These are phyloP conservation scores for Raddia distichophylla DNA, from an alignment of 176 grass and related monocot genomes.

Conservation along the genomic window DNA sequence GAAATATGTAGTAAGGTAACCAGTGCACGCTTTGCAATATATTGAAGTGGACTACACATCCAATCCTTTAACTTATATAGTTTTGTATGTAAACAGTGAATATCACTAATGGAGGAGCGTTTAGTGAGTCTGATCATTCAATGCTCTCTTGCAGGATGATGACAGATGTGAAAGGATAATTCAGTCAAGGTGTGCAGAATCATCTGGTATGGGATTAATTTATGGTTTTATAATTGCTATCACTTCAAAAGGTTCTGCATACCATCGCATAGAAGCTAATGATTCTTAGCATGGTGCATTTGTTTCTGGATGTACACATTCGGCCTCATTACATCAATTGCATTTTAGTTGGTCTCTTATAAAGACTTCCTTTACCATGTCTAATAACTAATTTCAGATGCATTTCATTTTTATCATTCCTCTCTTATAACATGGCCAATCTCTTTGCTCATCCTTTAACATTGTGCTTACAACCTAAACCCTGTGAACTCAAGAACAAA, in stretches of 20 bases:
- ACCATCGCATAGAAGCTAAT: neutral
- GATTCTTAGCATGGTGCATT: constrained; percentile 8
- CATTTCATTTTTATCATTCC: constrained; percentile 2
- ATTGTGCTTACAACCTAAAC: constrained; percentile 10
- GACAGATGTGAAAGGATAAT: constrained; percentile 36
- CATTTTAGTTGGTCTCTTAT: constrained; percentile 15
- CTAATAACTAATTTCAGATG: constrained; percentile 26
- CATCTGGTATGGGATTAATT: constrained; percentile 63
- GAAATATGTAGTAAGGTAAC: neutral
- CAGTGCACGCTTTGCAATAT: neutral
- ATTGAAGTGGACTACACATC: neutral
- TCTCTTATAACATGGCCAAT: constrained; percentile 7
- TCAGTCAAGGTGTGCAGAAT: constrained; percentile 53
- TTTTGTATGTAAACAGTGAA: constrained; percentile 14
- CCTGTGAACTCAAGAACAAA: neutral
- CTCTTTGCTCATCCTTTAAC: constrained; percentile 15
- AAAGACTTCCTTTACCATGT: constrained; percentile 6
- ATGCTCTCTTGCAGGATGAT: constrained; percentile 53
- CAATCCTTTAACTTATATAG: neutral
- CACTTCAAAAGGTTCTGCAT: neutral
- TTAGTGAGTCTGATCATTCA: constrained; percentile 16
- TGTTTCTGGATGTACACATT: neutral
- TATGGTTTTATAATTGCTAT: constrained; percentile 17
- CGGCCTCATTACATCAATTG: constrained; percentile 13
- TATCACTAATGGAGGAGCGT: neutral